Conservation (phyloP, 1,139 yeast species). For the Nakaseomyces kungkrabaensis region DNA sequence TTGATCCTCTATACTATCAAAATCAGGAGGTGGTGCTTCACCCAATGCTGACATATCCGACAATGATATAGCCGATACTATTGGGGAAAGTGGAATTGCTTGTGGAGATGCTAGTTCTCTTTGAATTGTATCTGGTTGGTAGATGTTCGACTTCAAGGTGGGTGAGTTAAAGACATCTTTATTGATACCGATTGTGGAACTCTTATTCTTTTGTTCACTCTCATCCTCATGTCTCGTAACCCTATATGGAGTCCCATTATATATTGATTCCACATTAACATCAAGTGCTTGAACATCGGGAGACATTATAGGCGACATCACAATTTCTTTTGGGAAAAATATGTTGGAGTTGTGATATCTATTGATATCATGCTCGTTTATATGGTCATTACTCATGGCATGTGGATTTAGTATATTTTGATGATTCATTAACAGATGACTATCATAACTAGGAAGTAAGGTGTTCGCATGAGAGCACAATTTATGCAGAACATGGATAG, state of each 20-base stretch:
- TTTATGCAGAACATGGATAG: conserved; percentile 59
- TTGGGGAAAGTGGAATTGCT: conserved; percentile 46
- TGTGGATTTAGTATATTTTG: conserved; percentile 7
- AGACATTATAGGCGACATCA: conserved; percentile 38
- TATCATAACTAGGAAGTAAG: conserved; percentile 35
- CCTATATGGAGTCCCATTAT: conserved; percentile 5
- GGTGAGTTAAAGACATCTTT: conserved; percentile 20
- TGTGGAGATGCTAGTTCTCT: conserved; percentile 47
- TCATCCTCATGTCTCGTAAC: conserved; percentile 5
- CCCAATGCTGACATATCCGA: background rate
- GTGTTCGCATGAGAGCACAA: conserved; percentile 70
- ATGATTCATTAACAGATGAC: conserved; percentile 15
- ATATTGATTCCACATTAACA: conserved; percentile 9
- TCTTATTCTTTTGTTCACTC: background rate
- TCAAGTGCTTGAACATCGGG: conserved; percentile 49
- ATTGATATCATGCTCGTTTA: conserved; percentile 4
- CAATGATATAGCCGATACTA: conserved; percentile 24
- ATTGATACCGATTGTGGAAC: conserved; percentile 4
- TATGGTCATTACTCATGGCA: background rate
- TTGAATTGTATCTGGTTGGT: conserved; percentile 42
- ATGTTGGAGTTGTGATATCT: conserved; percentile 31
- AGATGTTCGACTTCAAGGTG: conserved; percentile 40
- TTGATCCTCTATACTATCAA: conserved; percentile 18
- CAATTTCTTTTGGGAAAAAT: conserved; percentile 33
- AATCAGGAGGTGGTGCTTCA: conserved; percentile 20